Base-by-base conservation (phyloP, 306 rosid genomes). In the Prunus armeniaca region DNA sequence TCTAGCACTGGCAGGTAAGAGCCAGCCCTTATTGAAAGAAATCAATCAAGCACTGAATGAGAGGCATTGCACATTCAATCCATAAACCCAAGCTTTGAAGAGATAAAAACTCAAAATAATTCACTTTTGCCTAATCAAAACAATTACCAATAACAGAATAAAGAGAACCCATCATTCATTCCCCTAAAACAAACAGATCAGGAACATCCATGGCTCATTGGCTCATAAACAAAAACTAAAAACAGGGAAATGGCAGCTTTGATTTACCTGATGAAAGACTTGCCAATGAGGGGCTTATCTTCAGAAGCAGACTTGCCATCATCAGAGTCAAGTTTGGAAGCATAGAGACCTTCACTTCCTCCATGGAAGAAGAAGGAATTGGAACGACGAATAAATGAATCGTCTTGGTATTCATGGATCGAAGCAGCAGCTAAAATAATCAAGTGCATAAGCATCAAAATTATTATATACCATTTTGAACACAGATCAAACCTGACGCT, bases 351-450 rank as follows among this genome's bases (percentile, higher is more conserved):
- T 81, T 91, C 96, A 77, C 96, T 91, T 9, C 96, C 93, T 27
- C 93, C 96, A 82, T 88, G 93, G 85, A 91, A 87, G 86, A 91
- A 91, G 83, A 91, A 85, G 30, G 96, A 88, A 85, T 91, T 91
- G 38, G 93, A 78, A 5, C 93, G 89, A 69, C 84, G 91, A 72
- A 82, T 86, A 34, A 91, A 91, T 57, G 86, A 55, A 20, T 88
- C 89, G 71, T 82, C 78, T 71, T 76, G 85, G 81, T 91, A 91
- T 10, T 88, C 93, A 62, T 91, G 93, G 83, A 91, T 91, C 83
- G 96, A 91, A 84, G 96, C 93, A n/a, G 25, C 75, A 76, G 86
- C 93, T 25, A 55, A 75, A 62, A 66, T 22, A 49, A 83, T 74
- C 54, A 78, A 75, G 43, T 4, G 43, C 60, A 45, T 12, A 28